Conservation (phyloP, 2,329 filamentous ascomycete genomes). For the Paramyrothecium roridum region DNA sequence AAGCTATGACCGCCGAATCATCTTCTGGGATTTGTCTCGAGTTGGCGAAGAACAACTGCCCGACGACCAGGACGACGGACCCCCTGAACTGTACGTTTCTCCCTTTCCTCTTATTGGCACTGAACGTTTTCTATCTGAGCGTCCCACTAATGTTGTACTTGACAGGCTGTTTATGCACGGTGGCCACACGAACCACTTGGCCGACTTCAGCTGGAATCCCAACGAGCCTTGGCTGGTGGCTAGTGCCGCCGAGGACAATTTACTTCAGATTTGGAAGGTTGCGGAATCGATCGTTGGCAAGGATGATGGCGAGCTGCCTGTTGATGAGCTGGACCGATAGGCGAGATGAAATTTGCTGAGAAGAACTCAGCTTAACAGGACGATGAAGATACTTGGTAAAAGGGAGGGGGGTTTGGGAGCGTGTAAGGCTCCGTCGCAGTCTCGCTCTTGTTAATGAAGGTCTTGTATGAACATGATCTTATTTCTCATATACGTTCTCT, state of each 20-base stretch:
- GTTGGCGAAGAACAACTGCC: conserved; percentile 93
- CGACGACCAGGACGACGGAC: conserved; percentile 92
- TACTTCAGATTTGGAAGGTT: conserved; percentile 92
- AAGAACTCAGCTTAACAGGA: conserved; percentile 25
- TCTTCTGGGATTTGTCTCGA: conserved; percentile 93
- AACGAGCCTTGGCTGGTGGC: conserved; percentile 97
- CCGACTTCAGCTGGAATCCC: conserved; percentile 96
- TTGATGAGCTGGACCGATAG: conserved; percentile 72
- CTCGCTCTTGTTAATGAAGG: not conserved
- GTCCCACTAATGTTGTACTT: too few species aligned
- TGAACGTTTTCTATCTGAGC: not conserved
- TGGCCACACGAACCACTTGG: conserved; percentile 93
- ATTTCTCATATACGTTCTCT: not conserved
- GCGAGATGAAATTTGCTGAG: conserved; percentile 29
- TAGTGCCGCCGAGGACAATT: conserved; percentile 93
- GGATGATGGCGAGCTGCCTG: conserved; percentile 70
- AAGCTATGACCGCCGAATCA: conserved; percentile 87
- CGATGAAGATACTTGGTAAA: conserved; percentile 12
- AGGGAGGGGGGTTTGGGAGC: not conserved
- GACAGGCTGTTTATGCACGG: conserved; percentile 93
- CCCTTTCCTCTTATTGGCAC: not conserved
- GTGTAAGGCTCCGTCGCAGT: not conserved
- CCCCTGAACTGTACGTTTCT: conserved; percentile 78
- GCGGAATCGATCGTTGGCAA: conserved; percentile 77
- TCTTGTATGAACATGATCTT: not conserved